Evolutionary conservation across 192 early-diverging fungal genomes (phyloP).

Genomic region (Linnemannia hyalina): DNA sequence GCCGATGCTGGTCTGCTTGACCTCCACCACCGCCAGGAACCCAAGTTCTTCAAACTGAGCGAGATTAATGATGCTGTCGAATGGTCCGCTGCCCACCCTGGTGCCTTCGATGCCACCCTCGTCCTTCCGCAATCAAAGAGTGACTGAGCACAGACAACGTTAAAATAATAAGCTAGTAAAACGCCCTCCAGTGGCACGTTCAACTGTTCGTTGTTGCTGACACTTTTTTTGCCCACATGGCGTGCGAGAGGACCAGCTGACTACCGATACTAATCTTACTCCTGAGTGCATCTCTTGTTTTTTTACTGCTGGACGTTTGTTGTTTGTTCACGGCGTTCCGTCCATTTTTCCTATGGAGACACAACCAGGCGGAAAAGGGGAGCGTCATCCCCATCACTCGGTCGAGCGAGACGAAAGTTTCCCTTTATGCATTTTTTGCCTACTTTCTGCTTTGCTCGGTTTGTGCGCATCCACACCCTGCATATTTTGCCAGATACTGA

Average conservation of each 20-base stretch:
- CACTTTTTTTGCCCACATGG: background rate
- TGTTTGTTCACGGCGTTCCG: too few relatives aligned
- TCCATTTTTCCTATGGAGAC: too few relatives aligned
- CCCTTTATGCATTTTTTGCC: too few relatives aligned
- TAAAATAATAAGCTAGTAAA: background rate
- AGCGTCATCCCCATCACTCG: too few relatives aligned
- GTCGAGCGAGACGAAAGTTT: too few relatives aligned
- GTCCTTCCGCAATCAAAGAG: background rate
- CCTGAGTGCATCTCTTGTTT: too few relatives aligned
- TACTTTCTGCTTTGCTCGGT: too few relatives aligned
- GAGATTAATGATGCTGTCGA: conserved; percentile 20
- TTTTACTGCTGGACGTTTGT: too few relatives aligned
- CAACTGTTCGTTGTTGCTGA: background rate
- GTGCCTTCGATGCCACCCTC: background rate
- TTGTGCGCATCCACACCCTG: too few relatives aligned
- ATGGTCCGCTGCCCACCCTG: conserved; percentile 12
- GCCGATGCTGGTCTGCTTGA: conserved; percentile 44
- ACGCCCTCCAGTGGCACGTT: background rate
- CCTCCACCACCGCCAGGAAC: background rate
- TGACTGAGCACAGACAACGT: background rate
- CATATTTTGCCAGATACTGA: too few relatives aligned
- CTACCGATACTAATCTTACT: background rate
- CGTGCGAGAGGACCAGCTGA: background rate
- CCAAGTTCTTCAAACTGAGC: conserved; percentile 18
- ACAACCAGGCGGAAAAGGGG: too few relatives aligned